Base-by-base conservation (phyloP, 1,284 basidiomycete genomes). In the Ustilago sp. region DNA sequence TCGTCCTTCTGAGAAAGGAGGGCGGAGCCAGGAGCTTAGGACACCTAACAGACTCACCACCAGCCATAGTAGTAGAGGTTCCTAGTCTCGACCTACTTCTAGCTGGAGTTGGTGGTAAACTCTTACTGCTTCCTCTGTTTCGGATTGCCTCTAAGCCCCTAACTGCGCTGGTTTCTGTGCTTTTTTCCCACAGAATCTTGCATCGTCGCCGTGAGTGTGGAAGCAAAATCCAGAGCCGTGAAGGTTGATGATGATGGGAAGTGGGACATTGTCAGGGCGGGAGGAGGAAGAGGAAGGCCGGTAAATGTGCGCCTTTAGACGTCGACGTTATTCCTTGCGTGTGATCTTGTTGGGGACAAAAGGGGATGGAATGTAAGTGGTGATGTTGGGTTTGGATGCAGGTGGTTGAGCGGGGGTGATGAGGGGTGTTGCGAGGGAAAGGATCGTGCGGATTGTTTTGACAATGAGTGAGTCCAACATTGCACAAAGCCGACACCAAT, bases 151-250 rank as follows among this genome's bases (percentile, higher is more conserved):
- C 31, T 13, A 50, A 13, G 8, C 28, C 28, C 13, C 48, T 28
- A 15, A 13, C 0, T n/a, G 28, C 48, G 31, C n/a, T 45, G 11
- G 5, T 50, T 8, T 50, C 31, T 7, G 45, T 31, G 31, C 50
- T 19, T n/a, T 15, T 13, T 9, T 51, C 41, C 62, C 19, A 41
- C 77, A 80, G 64, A 74, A 81, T 23, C 67, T 48, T 1, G 74
- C 36, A 59, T 81, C 80, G 8, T 68, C 62, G 43, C 78, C 71
- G 55, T 72, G 72, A 0, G 59, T 71, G 50, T 66, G 68, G 32
- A 80, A 67, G 55, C 72, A 67, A 50, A 81, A 81, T 0, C 77
- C 78, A 0, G 78, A 80, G 8, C 78, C 80, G 57, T 81, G 80
- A 31, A 80, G 32, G 36, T 74, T 80, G 68, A 80, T 65, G 36